Conservation (phyloP, 108 stramenopile species). For the Cylindrotheca fusiformis region DNA sequence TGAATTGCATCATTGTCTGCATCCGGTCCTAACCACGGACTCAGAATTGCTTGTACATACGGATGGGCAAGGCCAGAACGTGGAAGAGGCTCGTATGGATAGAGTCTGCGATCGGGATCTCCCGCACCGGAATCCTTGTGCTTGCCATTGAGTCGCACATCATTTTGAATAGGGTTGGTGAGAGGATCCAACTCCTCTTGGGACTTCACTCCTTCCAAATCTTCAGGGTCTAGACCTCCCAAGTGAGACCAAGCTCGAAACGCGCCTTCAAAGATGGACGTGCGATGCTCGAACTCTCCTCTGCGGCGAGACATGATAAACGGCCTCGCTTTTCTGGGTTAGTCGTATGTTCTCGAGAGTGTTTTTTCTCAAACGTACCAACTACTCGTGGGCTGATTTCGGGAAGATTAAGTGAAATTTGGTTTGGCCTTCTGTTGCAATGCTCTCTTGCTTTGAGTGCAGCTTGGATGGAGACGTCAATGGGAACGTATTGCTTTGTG, state of each 20-base stretch:
- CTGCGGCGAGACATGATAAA: slow-evolving; percentile 81
- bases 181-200: slow-evolving; percentile 71
- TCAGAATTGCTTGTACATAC: slow-evolving; percentile 86
- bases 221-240: slow-evolving; percentile 78
- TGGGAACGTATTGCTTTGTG: not conserved
- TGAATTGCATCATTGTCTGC: slow-evolving; percentile 89
- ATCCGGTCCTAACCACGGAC: slow-evolving; percentile 88
- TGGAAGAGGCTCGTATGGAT: slow-evolving; percentile 88
- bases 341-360: no score
- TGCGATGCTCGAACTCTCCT: slow-evolving; percentile 91
- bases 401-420: no score
- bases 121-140: slow-evolving; percentile 25
- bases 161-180: slow-evolving; percentile 58
- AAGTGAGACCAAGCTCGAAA: slow-evolving; percentile 90
- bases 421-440: no score
- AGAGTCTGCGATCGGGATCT: slow-evolving; percentile 49
- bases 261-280: slow-evolving; percentile 92
- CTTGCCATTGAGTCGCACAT: slow-evolving; percentile 41
- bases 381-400: no score
- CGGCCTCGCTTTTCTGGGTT: no score
- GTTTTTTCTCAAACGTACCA: no score
- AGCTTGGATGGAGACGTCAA: no score
- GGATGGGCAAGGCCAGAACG: slow-evolving; percentile 83
- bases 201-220: slow-evolving; percentile 60
- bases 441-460: no score